Percentiles rank a stretch among this genome's conserved stretches.
These are phyloP conservation scores for Cordyceps javanica DNA, from an alignment of 2,329 filamentous ascomycete genomes.

Conservation along the genomic window DNA sequence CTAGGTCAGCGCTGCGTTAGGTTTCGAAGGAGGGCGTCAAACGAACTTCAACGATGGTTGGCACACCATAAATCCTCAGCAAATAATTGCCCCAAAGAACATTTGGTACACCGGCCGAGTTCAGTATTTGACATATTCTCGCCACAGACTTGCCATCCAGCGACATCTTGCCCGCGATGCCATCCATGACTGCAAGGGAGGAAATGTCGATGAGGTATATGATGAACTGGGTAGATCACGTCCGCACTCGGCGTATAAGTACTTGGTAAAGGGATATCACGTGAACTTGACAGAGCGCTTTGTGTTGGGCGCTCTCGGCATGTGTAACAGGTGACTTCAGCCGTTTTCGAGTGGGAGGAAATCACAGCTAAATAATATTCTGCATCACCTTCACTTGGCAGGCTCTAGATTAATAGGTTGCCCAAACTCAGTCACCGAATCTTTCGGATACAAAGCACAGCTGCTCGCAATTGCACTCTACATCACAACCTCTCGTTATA, in stretches of 20 bases:
- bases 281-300: not conserved
- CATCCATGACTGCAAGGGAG: not conserved
- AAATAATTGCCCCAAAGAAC: conserved; percentile 2
- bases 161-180: not conserved
- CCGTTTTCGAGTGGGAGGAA: no score
- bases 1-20: not conserved
- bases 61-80: not conserved
- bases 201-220: not conserved
- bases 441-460: no score
- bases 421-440: no score
- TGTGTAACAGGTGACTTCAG: not conserved
- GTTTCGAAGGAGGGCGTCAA: not conserved
- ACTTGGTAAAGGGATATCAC: not conserved
- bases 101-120: not conserved
- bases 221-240: not conserved
- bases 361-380: no score
- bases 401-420: no score
- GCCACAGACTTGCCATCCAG: not conserved
- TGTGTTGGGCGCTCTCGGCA: not conserved
- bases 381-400: no score
- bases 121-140: not conserved
- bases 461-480: no score
- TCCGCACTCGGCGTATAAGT: not conserved
- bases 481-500: no score
- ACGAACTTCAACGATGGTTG: not conserved